Evolutionary conservation across 164 flowering plant species (phyloP).

Genomic region (Dillenia suffruticosa): DNA sequence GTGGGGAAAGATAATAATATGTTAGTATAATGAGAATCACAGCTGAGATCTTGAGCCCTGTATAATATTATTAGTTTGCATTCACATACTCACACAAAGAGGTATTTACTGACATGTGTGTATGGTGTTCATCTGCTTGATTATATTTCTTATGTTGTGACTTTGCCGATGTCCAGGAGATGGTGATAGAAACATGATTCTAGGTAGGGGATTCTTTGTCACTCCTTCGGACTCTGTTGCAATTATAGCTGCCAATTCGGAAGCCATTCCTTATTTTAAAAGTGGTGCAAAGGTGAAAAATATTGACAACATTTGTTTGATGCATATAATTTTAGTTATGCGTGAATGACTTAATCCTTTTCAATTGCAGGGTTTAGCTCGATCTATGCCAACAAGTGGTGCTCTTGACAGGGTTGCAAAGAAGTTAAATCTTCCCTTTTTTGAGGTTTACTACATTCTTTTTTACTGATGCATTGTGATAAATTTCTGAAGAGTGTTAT

Average conservation of each 20-base stretch:
- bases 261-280: conserved; percentile 88
- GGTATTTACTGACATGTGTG: no score
- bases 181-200: conserved; percentile 98
- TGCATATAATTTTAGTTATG: background rate
- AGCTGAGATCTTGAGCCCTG: no score
- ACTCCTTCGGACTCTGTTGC: conserved; percentile 99
- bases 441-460: conserved; percentile 54
- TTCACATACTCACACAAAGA: no score
- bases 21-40: no score
- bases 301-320: background rate
- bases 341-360: background rate
- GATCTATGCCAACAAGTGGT: conserved; percentile 99
- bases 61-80: no score
- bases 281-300: conserved; percentile 73
- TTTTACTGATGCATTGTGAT: background rate
- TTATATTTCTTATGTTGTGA: background rate
- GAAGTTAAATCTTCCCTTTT: conserved; percentile 80
- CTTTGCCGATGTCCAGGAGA: conserved; percentile 57
- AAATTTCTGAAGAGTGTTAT: background rate
- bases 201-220: conserved; percentile 77
- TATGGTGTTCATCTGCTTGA: background rate
- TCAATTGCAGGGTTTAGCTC: conserved; percentile 73
- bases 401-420: conserved; percentile 95
- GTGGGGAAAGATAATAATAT: no score
- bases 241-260: conserved; percentile 92